Evolutionary conservation across 441 rosid species (phyloP), one percentile per base, ranked within the genome.

Genomic region (Eugenia klotzschiana): DNA sequence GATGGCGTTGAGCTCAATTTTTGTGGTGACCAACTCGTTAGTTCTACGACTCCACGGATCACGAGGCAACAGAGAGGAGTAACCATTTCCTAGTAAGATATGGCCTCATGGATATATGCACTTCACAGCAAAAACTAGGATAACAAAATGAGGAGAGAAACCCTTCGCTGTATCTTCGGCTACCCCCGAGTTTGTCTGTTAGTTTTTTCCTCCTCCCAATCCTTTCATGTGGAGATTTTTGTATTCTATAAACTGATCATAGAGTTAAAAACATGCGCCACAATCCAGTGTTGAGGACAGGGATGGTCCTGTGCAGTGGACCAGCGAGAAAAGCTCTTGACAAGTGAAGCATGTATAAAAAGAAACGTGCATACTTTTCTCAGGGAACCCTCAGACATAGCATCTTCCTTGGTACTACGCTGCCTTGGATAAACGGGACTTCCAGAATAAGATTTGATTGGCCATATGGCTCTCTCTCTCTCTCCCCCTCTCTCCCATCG

Each of bases 1-100:
- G 80, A 95, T 96, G 99, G 97, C 96, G 43, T 58, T 95, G 91
- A 96, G 98, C 92, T 95, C 98, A 8, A 93, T 93, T 85, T 91
- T 93, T 81, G 95, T 93, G 16, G 95, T 96, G 88, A 89, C 97
- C 87, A 94, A 93, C 91, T 96, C 98, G 49, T 89, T 96, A 85
- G 97, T 93, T 82, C 91, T 95, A 23, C 95, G 89, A 87, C 92
- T 95, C 60, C 94, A 91, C 56, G 86, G 87, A 80, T 86, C 92
- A 0, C 8, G 3, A 7, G 3, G n/a, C 46, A 80, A 29, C 43
- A 60, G 89, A 88, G 55, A 88, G 80, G 81, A 89, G 81, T 84
- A 84, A 40, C 50, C 12, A 11, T 13, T 55, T 40, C 25, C 46
- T 33, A 64, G 22, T 18, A 0, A 64, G 43, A 12, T 15, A 15